These are phyloP conservation scores for Micractinium conductrix DNA, from an alignment of 139 green algal genomes.

Conservation along the genomic window DNA sequence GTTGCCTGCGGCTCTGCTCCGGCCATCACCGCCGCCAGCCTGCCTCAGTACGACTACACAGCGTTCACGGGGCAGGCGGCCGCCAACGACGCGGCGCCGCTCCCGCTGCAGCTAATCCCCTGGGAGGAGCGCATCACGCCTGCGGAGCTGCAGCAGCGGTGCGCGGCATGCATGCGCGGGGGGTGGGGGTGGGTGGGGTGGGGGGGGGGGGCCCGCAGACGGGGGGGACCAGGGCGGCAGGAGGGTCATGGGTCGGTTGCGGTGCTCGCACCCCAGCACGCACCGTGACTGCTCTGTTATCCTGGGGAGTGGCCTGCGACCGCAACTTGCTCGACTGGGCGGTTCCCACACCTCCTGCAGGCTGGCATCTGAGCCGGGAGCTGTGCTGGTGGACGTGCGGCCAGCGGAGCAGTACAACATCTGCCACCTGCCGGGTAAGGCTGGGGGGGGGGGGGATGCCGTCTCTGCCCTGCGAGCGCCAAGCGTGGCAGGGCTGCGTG, in stretches of 20 bases:
- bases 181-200: not conserved
- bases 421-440: slow-evolving; percentile 53
- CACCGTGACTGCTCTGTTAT: no score
- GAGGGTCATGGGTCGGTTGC: no score
- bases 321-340: no score
- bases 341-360: not conserved
- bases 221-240: no score
- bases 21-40: slow-evolving; percentile 56
- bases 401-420: slow-evolving; percentile 76
- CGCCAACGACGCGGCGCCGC: slow-evolving; percentile 56
- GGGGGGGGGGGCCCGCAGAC: no score
- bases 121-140: slow-evolving; percentile 49
- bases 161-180: not conserved
- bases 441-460: no score
- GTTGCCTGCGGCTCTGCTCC: slow-evolving; percentile 67
- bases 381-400: slow-evolving; percentile 84
- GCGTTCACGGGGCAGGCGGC: slow-evolving; percentile 75
- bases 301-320: no score
- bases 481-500: no score
- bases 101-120: slow-evolving; percentile 56
- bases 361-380: not conserved
- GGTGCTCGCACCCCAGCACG: no score
- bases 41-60: slow-evolving; percentile 80
- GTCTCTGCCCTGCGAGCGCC: no score
- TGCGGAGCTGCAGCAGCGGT: slow-evolving; percentile 32